Evolutionary conservation across 352 stramenopile genomes (phyloP).

Genomic region (Globisporangium nagaii): DNA sequence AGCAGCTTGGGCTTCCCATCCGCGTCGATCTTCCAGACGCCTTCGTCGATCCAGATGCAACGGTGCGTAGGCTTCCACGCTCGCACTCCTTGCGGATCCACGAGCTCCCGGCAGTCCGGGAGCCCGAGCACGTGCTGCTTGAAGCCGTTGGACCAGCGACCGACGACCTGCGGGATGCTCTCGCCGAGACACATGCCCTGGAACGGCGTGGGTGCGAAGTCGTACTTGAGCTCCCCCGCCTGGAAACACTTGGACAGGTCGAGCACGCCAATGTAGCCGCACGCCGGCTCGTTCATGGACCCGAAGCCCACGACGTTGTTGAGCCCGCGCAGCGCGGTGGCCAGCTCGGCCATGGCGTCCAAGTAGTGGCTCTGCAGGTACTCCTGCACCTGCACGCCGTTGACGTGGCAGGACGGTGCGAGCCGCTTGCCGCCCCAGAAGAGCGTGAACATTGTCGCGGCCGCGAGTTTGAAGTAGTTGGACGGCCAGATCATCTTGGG

Average conservation of each 20-base stretch:
- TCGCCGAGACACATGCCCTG: conserved; percentile 78
- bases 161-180: conserved; percentile 48
- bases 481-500: conserved; percentile 92
- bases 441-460: conserved; percentile 90
- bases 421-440: conserved; percentile 81
- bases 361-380: conserved; percentile 88
- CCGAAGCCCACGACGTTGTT: conserved; percentile 88
- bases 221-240: conserved; percentile 60
- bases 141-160: conserved; percentile 70
- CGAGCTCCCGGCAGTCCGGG: conserved; percentile 31
- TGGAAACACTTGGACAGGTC: conserved; percentile 57
- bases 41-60: conserved; percentile 83
- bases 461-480: conserved; percentile 89
- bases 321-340: conserved; percentile 50
- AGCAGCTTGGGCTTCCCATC: conserved; percentile 44
- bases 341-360: conserved; percentile 63
- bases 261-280: conserved; percentile 63
- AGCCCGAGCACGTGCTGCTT: conserved; percentile 65
- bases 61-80: conserved; percentile 62
- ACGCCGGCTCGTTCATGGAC: conserved; percentile 89
- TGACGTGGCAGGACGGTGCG: conserved; percentile 63
- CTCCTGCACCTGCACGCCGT: conserved; percentile 75
- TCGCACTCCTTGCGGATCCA: conserved; percentile 48
- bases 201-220: conserved; percentile 70
- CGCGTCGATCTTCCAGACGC: conserved; percentile 63